Evolutionary conservation across 305 asterid genomes (phyloP).

Genomic region (Withania somnifera): DNA sequence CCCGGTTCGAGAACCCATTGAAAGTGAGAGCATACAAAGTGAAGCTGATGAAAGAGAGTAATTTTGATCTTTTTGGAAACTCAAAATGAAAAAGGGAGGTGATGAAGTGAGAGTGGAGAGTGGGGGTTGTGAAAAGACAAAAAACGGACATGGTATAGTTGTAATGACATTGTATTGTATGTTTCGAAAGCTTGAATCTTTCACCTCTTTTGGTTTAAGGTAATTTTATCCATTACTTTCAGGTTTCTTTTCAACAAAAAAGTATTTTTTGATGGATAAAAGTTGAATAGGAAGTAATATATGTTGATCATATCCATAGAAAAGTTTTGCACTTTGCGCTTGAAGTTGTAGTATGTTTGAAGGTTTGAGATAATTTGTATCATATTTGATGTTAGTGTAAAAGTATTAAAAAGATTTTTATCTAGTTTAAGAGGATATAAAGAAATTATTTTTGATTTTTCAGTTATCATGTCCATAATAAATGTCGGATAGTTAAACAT

Average conservation of each 20-base stretch:
- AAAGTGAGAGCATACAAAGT: not conserved
- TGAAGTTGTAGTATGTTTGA: not conserved
- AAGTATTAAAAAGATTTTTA: not conserved
- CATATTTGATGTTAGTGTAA: not conserved
- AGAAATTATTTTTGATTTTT: not conserved
- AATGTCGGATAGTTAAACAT: not conserved
- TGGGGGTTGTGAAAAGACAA: not conserved
- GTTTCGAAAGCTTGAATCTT: too few relatives aligned
- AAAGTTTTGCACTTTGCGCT: not conserved
- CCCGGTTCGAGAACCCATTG: conserved; percentile 61
- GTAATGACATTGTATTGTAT: not conserved
- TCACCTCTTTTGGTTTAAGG: too few relatives aligned
- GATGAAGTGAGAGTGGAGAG: not conserved
- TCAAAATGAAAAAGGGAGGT: not conserved
- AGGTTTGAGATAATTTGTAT: too few relatives aligned
- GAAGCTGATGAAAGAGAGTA: not conserved
- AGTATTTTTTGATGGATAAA: not conserved
- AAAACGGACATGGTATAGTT: not conserved
- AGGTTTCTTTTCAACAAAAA: too few relatives aligned
- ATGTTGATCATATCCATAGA: not conserved
- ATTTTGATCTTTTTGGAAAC: conserved; percentile 12
- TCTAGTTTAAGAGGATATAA: too few relatives aligned
- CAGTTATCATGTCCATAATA: not conserved
- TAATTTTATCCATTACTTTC: too few relatives aligned
- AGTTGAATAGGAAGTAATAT: not conserved